Evolutionary conservation across 495 filamentous ascomycete genomes (phyloP), one percentile per base, ranked within the genome.

Genomic region (Tuber melanosporum): DNA sequence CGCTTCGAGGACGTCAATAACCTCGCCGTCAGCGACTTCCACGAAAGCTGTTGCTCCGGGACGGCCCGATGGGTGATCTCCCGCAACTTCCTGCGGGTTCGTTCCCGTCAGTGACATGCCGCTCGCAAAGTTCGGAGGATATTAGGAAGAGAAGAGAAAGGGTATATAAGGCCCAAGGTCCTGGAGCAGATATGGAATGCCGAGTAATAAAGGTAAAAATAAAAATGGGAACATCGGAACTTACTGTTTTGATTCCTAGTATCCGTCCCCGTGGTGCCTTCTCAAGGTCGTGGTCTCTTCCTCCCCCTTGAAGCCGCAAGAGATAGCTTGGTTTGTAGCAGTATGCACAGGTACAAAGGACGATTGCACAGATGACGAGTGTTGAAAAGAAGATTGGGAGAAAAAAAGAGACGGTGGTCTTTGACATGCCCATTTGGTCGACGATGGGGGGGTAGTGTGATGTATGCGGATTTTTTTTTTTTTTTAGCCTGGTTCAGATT

Each of bases 361-460:
- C 82, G 2, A 83, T 72, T 39, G 73, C 82, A 70, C 82, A 83
- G 72, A 83, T 77, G 69, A 83, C 77, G 71, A 83, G 75, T 73
- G 79, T 78, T 71, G 82, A 77, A 71, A 83, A 83, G 73, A 83
- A 81, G 42, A 83, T 78, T 20, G 82, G 74, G 49, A 83, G 82
- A 71, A 83, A 83, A 22, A 83, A 74, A n/a, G 82, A 81, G 71
- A 81, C 75, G 52, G 69, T 79, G 19, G 73, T 49, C 76, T 83
- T 83, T 75, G 82, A 73, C 81, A 83, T 83, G 71, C 78, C 80
- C 80, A 81, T 81, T 20, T 66, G 74, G 76, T 71, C 32, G 70
- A 39, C 46, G 71, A 42, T 42, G 26, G 57, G 26, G 17, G 26
- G 57, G 36, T 19, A 42, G 74, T 72, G 77, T 71, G 70, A 70